Percentiles rank a stretch among this genome's conserved stretches.
Conservation (phyloP, 116 monocot species). For the Dioscorea cayenensis region DNA sequence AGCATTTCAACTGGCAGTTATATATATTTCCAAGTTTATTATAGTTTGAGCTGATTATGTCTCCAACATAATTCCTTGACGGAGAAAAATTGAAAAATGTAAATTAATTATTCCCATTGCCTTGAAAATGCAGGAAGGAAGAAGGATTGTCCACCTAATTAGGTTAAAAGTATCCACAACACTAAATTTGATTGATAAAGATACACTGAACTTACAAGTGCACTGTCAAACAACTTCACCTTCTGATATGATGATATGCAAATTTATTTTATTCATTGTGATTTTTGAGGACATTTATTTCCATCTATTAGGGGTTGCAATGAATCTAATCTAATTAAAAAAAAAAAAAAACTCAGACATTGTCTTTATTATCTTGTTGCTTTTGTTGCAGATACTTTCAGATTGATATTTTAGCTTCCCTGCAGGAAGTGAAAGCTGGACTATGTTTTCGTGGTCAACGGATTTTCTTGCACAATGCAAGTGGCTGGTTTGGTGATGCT, state of each 20-base stretch:
- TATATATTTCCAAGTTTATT: too few relatives aligned
- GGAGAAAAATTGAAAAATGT: too few relatives aligned
- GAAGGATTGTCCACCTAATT: too few relatives aligned
- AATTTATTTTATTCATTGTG: not conserved
- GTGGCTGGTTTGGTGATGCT: slow-evolving; percentile 93
- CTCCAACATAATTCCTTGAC: too few relatives aligned
- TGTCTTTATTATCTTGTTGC: not conserved
- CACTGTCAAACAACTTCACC: not conserved
- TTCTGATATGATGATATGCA: not conserved
- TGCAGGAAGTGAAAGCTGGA: slow-evolving; percentile 60
- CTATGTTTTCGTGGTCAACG: slow-evolving; percentile 92
- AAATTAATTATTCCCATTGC: too few relatives aligned
- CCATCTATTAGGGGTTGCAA: not conserved
- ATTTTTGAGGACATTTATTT: not conserved
- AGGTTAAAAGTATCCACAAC: too few relatives aligned
- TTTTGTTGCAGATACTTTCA: not conserved
- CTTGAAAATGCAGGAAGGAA: too few relatives aligned
- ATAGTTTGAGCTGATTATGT: too few relatives aligned
- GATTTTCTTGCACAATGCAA: slow-evolving; percentile 93
- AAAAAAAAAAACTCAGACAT: not conserved
- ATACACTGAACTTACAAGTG: not conserved
- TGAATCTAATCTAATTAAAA: not conserved
- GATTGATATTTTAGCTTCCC: not conserved
- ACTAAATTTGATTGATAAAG: not conserved
- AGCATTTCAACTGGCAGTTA: too few relatives aligned